Evolutionary conservation across 108 stramenopile genomes (phyloP), one percentile per base, ranked within the genome.

Genomic region (Halocafeteria seosinensis): DNA sequence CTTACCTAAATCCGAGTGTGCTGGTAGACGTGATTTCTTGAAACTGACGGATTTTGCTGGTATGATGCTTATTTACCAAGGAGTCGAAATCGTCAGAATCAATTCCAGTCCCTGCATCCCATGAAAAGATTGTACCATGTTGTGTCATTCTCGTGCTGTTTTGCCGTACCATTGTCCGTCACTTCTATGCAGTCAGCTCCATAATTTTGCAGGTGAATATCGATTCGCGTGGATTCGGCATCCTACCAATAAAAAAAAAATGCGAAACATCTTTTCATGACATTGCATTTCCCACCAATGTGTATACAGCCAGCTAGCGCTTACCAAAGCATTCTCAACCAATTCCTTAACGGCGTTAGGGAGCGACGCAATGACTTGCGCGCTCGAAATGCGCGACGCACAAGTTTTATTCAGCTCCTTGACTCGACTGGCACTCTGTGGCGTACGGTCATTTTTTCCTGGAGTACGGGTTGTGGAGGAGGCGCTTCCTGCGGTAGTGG

Each of bases 301-400:
- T 47, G 42, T 21, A 47, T 47, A n/a, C 42, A n/a, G n/a, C 42
- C 17, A 17, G 42, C 42, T 26, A 8, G 17, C 28, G 29, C 61
- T 68, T 50, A 73, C 77, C 25, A 81, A 32, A 11, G 76, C 60
- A 34, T 81, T 81, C 31, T 81, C 80, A 21, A 81, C 77, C 5
- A 81, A 75, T 72, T 81, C 80, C 65, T 81, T 81, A 26, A 81
- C 78, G 13, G 78, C 76, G 0, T 68, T 73, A 30, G 61, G 50
- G 17, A 81, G 66, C 50, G 73, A 66, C 23, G 75, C 66, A 42
- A 81, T 66, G 32, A 80, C 80, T 68, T 76, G 67, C 5, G 65
- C 63, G 30, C 63, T 59, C 59, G 65, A 70, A 13, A 74, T 50
- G 31, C 67, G 67, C 0, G n/a, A n/a, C n/a, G n/a, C n/a, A n/a